A percentile compares a stretch with the other conserved stretches of the same genome.
These are phyloP conservation scores for Hygrophorus pudorinus DNA, from an alignment of 768 basidiomycete genomes.

Conservation along the genomic window DNA sequence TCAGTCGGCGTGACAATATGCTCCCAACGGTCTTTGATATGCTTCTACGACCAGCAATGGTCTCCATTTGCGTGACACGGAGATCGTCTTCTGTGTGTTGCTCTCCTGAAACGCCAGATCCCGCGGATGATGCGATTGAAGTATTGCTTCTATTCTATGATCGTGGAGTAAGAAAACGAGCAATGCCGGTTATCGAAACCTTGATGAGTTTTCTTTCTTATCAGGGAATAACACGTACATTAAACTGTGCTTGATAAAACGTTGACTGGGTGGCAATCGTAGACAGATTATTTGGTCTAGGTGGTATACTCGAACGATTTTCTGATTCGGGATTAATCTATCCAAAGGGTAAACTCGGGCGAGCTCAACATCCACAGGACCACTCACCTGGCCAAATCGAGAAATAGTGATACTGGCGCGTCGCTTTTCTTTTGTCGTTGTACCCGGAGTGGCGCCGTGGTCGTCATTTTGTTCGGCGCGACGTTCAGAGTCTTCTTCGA, in stretches of 20 bases:
- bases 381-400: constrained; percentile 47
- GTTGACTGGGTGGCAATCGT: constrained; percentile 34
- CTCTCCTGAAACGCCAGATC: constrained; percentile 25
- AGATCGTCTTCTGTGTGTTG: constrained; percentile 30
- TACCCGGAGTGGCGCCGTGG: constrained; percentile 12
- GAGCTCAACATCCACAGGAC: not conserved
- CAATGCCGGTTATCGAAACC: not conserved
- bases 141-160: constrained; percentile 33
- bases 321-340: constrained; percentile 16
- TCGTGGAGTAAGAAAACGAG: constrained; percentile 8
- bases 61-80: constrained; percentile 40
- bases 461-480: constrained; percentile 6
- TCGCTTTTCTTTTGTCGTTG: constrained; percentile 26
- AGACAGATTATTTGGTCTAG: constrained; percentile 25
- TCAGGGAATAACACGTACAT: constrained; percentile 20
- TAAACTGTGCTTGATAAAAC: constrained; percentile 35
- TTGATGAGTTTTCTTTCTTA: constrained; percentile 1
- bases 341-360: not conserved
- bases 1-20: constrained; percentile 36
- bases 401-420: constrained; percentile 49
- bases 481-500: too few species aligned
- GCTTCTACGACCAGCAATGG: constrained; percentile 32
- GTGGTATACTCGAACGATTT: constrained; percentile 16
- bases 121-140: constrained; percentile 31
- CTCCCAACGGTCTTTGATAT: constrained; percentile 31